Conservation (phyloP, 768 basidiomycete species). For the Boletus sp. region DNA sequence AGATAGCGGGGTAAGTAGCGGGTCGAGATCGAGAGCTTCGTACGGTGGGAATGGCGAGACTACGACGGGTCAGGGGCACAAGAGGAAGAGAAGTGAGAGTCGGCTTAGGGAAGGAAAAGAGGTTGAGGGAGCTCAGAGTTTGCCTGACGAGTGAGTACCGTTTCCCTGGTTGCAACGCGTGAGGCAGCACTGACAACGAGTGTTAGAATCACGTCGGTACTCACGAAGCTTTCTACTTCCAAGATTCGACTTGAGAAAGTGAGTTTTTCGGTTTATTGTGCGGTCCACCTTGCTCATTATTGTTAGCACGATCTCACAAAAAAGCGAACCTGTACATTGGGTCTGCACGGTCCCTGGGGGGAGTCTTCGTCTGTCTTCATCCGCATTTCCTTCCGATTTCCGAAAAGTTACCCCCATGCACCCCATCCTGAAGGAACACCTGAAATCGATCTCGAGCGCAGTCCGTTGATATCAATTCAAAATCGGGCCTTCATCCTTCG, state of each 20-base stretch:
- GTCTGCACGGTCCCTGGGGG: constrained; percentile 91
- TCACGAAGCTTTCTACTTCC: constrained; percentile 59
- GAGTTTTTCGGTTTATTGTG: constrained; percentile 7
- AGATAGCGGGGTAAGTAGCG: constrained; percentile 45
- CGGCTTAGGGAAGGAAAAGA: constrained; percentile 33
- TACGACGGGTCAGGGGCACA: constrained; percentile 10
- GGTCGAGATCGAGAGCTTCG: constrained; percentile 42
- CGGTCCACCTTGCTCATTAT: constrained; percentile 1
- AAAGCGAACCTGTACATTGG: constrained; percentile 79
- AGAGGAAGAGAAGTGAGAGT: constrained; percentile 50
- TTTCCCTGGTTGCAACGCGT: too few relatives aligned
- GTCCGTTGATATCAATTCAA: constrained; percentile 73
- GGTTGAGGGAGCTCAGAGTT: constrained; percentile 42
- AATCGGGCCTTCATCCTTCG: constrained; percentile 78
- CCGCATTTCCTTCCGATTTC: constrained; percentile 87
- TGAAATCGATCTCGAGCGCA: constrained; percentile 79
- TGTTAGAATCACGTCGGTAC: constrained; percentile 67
- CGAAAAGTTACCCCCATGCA: constrained; percentile 72
- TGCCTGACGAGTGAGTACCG: constrained; percentile 70
- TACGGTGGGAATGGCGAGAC: constrained; percentile 19
- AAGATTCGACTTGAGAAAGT: constrained; percentile 89
- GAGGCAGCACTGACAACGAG: neutral
- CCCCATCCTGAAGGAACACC: constrained; percentile 64
- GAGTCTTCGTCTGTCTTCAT: constrained; percentile 80
- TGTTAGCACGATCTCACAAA: constrained; percentile 64